Evolutionary conservation across 345 rosid genomes (phyloP).

Genomic region (Carallia brachiata): DNA sequence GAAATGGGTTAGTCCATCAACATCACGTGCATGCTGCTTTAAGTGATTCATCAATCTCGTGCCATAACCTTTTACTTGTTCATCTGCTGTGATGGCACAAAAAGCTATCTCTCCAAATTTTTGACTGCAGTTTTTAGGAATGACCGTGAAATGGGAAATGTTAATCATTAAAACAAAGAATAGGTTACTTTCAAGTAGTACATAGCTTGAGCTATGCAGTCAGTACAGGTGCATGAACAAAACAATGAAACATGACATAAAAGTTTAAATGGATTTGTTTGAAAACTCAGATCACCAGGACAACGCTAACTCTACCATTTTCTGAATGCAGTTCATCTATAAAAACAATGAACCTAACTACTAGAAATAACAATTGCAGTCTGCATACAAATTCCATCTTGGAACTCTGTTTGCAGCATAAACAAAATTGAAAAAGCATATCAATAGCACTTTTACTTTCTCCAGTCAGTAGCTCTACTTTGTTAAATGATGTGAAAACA

Average conservation of each 20-base stretch:
- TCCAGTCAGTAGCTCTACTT: background rate
- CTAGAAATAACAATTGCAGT: too few relatives aligned
- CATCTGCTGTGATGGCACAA: conserved; percentile 99
- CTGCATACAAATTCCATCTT: too few relatives aligned
- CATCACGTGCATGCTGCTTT: conserved; percentile 94
- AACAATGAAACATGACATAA: background rate
- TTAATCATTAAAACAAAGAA: background rate
- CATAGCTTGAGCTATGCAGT: background rate
- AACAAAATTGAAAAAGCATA: conserved; percentile 7
- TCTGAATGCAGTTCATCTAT: too few relatives aligned
- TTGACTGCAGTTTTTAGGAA: conserved; percentile 53
- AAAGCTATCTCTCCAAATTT: conserved; percentile 99
- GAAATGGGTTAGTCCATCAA: conserved; percentile 95
- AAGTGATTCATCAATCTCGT: conserved; percentile 99
- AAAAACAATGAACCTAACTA: too few relatives aligned
- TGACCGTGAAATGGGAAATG: conserved; percentile 15
- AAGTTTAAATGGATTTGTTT: background rate
- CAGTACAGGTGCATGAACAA: background rate
- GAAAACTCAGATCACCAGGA: background rate
- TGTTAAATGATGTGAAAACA: too few relatives aligned
- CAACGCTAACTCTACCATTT: background rate
- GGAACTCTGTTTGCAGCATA: background rate
- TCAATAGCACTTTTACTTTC: background rate
- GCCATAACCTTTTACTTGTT: conserved; percentile 99
- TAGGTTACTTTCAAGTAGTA: background rate